Percentiles rank a stretch among this genome's conserved stretches.
phyloP scores from a whole-genome alignment of 2,329 filamentous ascomycete genomes.

The Fusarium sambucinum region DNA sequence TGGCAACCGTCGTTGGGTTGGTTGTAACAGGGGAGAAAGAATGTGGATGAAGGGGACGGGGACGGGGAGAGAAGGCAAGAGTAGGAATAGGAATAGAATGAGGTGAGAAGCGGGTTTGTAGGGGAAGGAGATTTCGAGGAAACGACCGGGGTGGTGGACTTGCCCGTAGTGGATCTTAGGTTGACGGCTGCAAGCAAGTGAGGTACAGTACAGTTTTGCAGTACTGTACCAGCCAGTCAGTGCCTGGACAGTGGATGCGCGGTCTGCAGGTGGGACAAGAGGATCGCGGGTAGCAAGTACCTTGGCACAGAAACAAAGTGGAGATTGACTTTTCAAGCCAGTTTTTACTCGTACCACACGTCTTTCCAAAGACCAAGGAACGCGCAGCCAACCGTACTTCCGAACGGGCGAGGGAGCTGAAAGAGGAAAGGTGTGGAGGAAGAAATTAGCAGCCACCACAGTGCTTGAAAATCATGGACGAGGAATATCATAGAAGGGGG shows the following conservation, averaged over 20 bases:
- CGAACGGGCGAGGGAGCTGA: slow-evolving; percentile 34
- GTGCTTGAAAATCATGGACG: slow-evolving; percentile 3
- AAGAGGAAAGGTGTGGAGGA: slow-evolving; percentile 31
- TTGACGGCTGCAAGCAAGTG: background rate
- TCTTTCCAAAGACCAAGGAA: slow-evolving; percentile 25
- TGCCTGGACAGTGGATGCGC: background rate
- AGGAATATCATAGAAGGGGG: background rate
- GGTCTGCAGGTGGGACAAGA: slow-evolving; percentile 27
- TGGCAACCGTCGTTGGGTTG: slow-evolving; percentile 1
- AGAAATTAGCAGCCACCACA: slow-evolving; percentile 45
- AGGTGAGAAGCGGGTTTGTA: slow-evolving; percentile 40
- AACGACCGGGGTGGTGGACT: slow-evolving; percentile 32
- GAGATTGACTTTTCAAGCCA: slow-evolving; percentile 4
- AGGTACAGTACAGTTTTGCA: background rate
- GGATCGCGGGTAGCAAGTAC: slow-evolving; percentile 11
- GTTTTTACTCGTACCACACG: slow-evolving; percentile 37
- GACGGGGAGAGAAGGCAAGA: slow-evolving; percentile 30
- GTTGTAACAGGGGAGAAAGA: slow-evolving; percentile 11
- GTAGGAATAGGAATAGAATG: slow-evolving; percentile 32
- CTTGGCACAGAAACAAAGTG: background rate
- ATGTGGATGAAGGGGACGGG: slow-evolving; percentile 36
- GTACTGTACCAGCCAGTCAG: background rate
- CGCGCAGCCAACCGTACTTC: slow-evolving; percentile 27
- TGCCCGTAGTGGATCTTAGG: background rate
- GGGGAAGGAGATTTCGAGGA: slow-evolving; percentile 44